Evolutionary conservation across 306 rosid genomes (phyloP).

Genomic region (Quercus variabilis): DNA sequence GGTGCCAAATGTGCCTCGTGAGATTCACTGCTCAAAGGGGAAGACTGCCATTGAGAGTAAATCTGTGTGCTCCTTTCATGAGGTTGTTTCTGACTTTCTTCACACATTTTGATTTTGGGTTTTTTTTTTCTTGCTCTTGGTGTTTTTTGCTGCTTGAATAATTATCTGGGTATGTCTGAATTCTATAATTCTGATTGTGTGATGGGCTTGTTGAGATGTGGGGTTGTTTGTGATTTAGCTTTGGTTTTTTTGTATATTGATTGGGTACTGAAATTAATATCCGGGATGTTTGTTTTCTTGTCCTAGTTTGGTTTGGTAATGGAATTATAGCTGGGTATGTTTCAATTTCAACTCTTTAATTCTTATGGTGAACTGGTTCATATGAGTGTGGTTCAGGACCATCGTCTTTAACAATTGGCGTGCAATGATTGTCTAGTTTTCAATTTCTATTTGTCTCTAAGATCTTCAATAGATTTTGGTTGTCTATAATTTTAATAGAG

Average conservation of each 20-base stretch:
- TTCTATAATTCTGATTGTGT: not conserved
- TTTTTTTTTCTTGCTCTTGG: not conserved
- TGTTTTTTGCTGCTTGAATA: not conserved
- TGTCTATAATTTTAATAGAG: not conserved
- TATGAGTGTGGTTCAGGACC: not conserved
- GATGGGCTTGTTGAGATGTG: not conserved
- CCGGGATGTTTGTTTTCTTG: not conserved
- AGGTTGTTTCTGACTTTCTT: conserved; percentile 47
- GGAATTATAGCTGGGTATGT: not conserved
- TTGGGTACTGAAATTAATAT: not conserved
- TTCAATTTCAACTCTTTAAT: not conserved
- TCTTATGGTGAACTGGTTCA: not conserved
- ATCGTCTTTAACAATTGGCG: not conserved
- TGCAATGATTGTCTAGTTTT: not conserved
- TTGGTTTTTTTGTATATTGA: not conserved
- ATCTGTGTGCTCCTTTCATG: conserved; percentile 60
- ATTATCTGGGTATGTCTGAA: conserved; percentile 2
- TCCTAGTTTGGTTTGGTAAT: not conserved
- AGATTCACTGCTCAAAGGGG: conserved; percentile 50
- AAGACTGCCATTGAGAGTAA: conserved; percentile 33
- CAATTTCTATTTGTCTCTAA: not conserved
- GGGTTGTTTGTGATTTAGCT: not conserved
- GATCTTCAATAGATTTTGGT: not conserved
- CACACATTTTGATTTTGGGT: conserved; percentile 7
- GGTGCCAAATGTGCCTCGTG: conserved; percentile 62